A percentile compares a stretch with the other conserved stretches of the same genome.
phyloP scores from a whole-genome alignment of 129 eudicot genomes.

The Saussurea involucrata region DNA sequence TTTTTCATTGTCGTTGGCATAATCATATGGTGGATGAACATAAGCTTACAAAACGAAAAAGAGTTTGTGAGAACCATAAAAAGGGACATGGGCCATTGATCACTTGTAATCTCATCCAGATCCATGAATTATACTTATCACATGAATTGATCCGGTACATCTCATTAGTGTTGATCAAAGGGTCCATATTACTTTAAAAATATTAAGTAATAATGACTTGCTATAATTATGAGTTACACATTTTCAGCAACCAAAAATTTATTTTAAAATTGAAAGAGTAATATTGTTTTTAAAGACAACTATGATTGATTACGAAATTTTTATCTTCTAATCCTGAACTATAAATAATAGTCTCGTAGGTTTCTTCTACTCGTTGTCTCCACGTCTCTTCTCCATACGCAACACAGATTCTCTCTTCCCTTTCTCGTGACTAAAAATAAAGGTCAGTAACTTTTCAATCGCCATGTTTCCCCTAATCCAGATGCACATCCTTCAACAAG shows the following conservation, averaged over 20 bases:
- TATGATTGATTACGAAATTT: neutral
- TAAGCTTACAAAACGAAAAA: no score
- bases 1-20: neutral
- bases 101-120: no score
- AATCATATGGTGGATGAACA: no score
- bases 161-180: no score
- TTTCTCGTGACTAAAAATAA: neutral
- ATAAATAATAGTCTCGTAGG: neutral
- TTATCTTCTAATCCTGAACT: neutral
- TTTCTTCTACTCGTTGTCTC: neutral
- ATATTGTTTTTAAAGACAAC: neutral
- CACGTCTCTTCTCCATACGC: neutral
- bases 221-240: neutral
- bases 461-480: conserved; percentile 2
- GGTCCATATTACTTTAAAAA: no score
- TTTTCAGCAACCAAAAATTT: neutral
- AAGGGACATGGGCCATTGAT: no score
- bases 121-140: no score
- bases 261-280: neutral
- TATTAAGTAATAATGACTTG: no score
- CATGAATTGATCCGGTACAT: no score
- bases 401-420: neutral
- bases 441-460: neutral
- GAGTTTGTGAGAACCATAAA: no score
- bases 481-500: neutral